Evolutionary conservation across 805 yeast genomes (phyloP), one percentile per base, ranked within the genome.

Genomic region (Pichia eremophila): DNA sequence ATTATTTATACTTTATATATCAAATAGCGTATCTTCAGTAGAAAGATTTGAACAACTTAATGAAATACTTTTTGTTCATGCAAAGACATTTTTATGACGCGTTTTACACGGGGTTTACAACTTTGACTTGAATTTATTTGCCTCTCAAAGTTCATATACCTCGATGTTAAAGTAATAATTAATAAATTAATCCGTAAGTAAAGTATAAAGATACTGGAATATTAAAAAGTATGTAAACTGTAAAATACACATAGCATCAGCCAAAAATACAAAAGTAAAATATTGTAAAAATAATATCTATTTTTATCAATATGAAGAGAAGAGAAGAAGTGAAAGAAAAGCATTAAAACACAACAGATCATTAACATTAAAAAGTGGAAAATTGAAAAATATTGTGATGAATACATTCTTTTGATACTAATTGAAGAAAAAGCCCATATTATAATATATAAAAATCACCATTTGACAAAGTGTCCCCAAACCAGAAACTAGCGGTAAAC

Each of bases 281-380:
- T 17, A 34, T 34, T 34, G 36, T 10, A 34, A 10, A 15, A 34
- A 34, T 8, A 10, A 10, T 34, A 34, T 4, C n/a, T 34, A 34
- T 34, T 34, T 34, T 15, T 10, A 10, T 34, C 36, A 34, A 34
- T 34, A 34, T 14, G 18, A 41, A 45, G 31, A 19, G 47, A 44
- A 48, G 39, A 41, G 50, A 48, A 48, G 25, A 22, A 22, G 25
- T 22, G 25, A 22, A 44, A 25, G 14, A 40, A 48, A 48, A 48
- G 47, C 50, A 48, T 44, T 43, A 44, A 48, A 48, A 48, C 46
- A 46, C 39, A 44, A 37, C 28, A 35, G 36, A 40, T 48, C 47
- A 48, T 41, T 36, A 48, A 39, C 15, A 41, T 15, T 11, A 38
- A 43, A 39, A 14, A 34, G 36, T 34, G 36, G 5, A 12, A 34